phyloP scores from a whole-genome alignment of 2,329 filamentous ascomycete genomes.

The Cryphonectria naterciae region DNA sequence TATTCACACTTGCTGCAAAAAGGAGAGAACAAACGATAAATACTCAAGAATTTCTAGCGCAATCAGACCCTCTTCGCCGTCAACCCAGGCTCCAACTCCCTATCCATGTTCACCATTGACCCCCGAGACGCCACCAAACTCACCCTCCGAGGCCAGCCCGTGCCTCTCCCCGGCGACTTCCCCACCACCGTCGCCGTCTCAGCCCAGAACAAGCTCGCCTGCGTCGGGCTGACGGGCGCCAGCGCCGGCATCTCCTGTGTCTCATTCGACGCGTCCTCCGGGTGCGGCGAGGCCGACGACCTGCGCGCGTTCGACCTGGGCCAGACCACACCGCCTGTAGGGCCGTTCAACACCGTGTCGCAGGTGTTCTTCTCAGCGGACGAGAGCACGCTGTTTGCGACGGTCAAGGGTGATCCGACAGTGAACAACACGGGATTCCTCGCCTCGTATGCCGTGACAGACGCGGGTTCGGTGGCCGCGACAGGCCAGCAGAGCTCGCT shows the following conservation, averaged over 20 bases:
- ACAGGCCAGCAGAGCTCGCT: conserved; percentile 48
- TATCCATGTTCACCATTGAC: conserved; percentile 54
- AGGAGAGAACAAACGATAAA: too few species aligned
- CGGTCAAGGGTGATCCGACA: conserved; percentile 63
- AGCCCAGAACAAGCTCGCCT: conserved; percentile 45
- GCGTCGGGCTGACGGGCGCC: conserved; percentile 51
- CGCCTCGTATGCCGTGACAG: conserved; percentile 51
- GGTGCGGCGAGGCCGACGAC: conserved; percentile 48
- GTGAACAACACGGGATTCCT: conserved; percentile 62
- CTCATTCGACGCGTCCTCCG: conserved; percentile 40
- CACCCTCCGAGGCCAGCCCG: conserved; percentile 47
- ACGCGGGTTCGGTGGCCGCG: conserved; percentile 30
- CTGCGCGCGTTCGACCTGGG: conserved; percentile 52
- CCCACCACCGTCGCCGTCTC: conserved; percentile 57
- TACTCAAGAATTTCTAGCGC: neutral
- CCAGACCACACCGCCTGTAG: conserved; percentile 62
- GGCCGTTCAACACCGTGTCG: conserved; percentile 62
- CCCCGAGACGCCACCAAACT: conserved; percentile 48
- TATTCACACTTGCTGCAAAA: too few species aligned
- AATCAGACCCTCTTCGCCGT: conserved; percentile 57
- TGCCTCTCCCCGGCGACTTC: conserved; percentile 53
- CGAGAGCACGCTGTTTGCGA: conserved; percentile 54
- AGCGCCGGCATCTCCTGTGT: conserved; percentile 51
- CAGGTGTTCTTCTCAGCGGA: conserved; percentile 64
- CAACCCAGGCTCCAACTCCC: conserved; percentile 56